Conservation (phyloP, 345 rosid species). For the Viola odorata region DNA sequence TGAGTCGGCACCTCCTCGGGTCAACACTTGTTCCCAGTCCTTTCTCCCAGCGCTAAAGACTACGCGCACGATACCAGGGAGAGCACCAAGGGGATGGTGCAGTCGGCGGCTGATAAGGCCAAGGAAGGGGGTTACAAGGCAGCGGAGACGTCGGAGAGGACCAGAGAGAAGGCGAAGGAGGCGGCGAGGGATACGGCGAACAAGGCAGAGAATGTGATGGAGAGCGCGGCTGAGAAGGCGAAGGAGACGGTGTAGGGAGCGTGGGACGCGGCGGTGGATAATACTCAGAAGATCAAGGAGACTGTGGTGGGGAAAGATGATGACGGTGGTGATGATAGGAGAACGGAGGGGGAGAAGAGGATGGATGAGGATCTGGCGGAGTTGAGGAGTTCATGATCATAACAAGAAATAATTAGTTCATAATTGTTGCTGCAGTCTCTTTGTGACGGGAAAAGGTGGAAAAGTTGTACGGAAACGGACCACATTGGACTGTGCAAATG, state of each 20-base stretch:
- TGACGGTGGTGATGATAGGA: constrained; percentile 2
- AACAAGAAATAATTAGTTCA: no score
- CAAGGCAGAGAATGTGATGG: constrained; percentile 11
- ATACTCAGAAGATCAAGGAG: constrained; percentile 39
- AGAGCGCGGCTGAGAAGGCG: constrained; percentile 9
- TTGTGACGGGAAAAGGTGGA: no score
- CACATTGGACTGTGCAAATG: no score
- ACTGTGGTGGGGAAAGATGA: constrained; percentile 30
- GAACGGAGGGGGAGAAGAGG: constrained; percentile 1
- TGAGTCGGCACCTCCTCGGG: no score
- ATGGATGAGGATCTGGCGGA: constrained; percentile 18
- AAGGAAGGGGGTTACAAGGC: constrained; percentile 11
- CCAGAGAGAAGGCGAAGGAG: constrained; percentile 20
- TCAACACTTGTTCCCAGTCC: no score
- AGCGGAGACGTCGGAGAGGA: constrained; percentile 16
- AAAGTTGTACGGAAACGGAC: no score
- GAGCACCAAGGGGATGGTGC: constrained; percentile 1
- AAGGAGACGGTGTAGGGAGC: constrained; percentile 23
- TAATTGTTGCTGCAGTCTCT: no score
- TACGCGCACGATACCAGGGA: constrained; percentile 20
- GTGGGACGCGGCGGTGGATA: constrained; percentile 28
- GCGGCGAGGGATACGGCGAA: constrained; percentile 20
- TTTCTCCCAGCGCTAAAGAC: no score
- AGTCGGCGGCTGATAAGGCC: constrained; percentile 12
- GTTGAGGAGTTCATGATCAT: no score